Percentiles rank a stretch among this genome's conserved stretches.
Evolutionary conservation across 2,329 filamentous ascomycete species (phyloP).

Genomic region (Aspergillus persii): DNA sequence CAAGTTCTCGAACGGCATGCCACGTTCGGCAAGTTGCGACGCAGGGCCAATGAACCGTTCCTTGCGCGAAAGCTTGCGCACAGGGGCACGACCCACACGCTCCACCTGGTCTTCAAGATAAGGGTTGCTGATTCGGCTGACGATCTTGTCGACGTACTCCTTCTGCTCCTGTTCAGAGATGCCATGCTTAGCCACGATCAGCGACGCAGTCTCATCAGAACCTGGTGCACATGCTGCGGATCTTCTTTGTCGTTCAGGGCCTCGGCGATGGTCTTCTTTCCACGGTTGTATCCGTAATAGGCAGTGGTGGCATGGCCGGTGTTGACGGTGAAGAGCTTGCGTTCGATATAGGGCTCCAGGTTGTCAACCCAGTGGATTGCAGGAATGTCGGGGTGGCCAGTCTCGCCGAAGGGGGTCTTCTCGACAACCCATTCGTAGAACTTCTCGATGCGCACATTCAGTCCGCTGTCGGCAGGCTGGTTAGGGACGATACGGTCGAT

Average conservation of each 20-base stretch:
- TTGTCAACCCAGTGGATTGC: slow-evolving; percentile 92
- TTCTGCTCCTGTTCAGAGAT: slow-evolving; percentile 74
- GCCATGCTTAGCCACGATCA: slow-evolving; percentile 84
- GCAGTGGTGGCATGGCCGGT: slow-evolving; percentile 94
- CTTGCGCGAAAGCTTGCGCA: slow-evolving; percentile 90
- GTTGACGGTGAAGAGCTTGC: slow-evolving; percentile 99
- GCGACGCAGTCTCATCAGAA: slow-evolving; percentile 75
- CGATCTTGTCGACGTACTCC: slow-evolving; percentile 87
- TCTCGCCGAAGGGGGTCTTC: slow-evolving; percentile 73
- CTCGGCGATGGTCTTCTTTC: slow-evolving; percentile 86
- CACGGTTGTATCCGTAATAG: slow-evolving; percentile 86
- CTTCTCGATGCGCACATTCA: slow-evolving; percentile 94
- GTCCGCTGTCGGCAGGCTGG: slow-evolving; percentile 73
- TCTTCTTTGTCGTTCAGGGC: slow-evolving; percentile 76
- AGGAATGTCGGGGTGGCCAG: slow-evolving; percentile 69
- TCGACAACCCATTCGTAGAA: slow-evolving; percentile 99
- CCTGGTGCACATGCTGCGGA: slow-evolving; percentile 77
- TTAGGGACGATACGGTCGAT: slow-evolving; percentile 98
- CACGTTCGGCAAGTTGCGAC: slow-evolving; percentile 79
- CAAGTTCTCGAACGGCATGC: slow-evolving; percentile 68
- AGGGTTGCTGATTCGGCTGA: slow-evolving; percentile 89
- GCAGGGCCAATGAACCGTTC: slow-evolving; percentile 95
- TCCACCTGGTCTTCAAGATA: slow-evolving; percentile 89
- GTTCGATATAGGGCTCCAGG: slow-evolving; percentile 93
- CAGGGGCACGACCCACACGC: slow-evolving; percentile 89